Percentiles rank a stretch among this genome's conserved stretches.
phyloP scores from a whole-genome alignment of 2,329 filamentous ascomycete species.

The Hyphodiscus sp. region DNA sequence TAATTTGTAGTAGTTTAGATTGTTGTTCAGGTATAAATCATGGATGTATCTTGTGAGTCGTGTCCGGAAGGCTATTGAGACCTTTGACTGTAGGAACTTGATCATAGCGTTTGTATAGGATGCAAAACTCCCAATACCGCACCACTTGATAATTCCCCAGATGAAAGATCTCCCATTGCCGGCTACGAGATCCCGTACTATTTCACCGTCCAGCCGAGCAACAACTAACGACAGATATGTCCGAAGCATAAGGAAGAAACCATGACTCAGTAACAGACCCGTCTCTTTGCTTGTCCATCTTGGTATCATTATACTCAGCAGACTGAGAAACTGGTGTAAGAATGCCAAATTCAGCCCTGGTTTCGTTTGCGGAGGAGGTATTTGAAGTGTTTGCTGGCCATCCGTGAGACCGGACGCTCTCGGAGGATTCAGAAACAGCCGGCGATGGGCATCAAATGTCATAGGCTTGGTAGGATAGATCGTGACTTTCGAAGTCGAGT shows the following conservation, averaged over 20 bases:
- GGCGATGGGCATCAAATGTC: conserved; percentile 92
- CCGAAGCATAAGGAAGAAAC: conserved; percentile 79
- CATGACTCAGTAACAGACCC: conserved; percentile 80
- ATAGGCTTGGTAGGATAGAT: conserved; percentile 86
- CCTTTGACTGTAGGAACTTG: conserved; percentile 95
- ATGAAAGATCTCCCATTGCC: conserved; percentile 85
- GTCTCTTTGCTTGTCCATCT: conserved; percentile 95
- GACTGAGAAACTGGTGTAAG: conserved; percentile 88
- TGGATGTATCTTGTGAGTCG: conserved; percentile 94
- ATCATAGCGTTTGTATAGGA: conserved; percentile 99
- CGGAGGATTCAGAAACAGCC: conserved; percentile 87
- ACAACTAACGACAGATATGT: conserved; percentile 94
- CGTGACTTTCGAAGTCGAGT: conserved; percentile 81
- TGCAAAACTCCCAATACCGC: conserved; percentile 83
- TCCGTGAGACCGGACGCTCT: conserved; percentile 71
- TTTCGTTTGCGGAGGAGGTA: conserved; percentile 85
- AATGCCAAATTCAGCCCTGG: conserved; percentile 94
- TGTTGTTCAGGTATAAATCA: conserved; percentile 90
- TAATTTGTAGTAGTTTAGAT: conserved; percentile 94
- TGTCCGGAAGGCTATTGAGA: conserved; percentile 96
- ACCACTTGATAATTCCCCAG: conserved; percentile 90
- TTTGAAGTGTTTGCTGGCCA: conserved; percentile 51
- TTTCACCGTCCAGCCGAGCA: conserved; percentile 87
- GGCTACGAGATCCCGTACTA: conserved; percentile 92
- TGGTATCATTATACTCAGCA: conserved; percentile 97